phyloP scores from a whole-genome alignment of 805 yeast species.

The Pichia nanzhaoensis region DNA sequence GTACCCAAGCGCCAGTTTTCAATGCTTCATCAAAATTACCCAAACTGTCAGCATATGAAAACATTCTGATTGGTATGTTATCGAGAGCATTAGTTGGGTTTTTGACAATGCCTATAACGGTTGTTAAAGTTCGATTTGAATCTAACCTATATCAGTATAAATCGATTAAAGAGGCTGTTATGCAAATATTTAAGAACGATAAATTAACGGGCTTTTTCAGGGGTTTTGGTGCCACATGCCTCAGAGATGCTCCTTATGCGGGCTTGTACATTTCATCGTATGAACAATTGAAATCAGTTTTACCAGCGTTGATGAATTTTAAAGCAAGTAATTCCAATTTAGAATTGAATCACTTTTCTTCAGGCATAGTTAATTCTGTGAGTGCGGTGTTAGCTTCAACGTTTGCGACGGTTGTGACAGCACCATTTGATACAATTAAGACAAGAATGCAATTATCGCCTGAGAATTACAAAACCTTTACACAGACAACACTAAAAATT shows the following conservation, averaged over 20 bases:
- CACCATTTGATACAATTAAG: conserved; percentile 92
- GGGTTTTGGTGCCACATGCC: conserved; percentile 82
- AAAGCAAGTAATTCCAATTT: neutral
- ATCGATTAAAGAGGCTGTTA: conserved; percentile 55
- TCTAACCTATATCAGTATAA: conserved; percentile 67
- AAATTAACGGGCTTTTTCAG: conserved; percentile 69
- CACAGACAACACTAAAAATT: conserved; percentile 34
- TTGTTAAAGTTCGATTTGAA: conserved; percentile 83
- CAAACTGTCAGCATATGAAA: conserved; percentile 59
- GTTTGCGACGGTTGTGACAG: conserved; percentile 77
- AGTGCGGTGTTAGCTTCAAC: conserved; percentile 80
- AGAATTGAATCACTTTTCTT: conserved; percentile 19
- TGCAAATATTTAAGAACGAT: conserved; percentile 44
- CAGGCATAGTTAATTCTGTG: conserved; percentile 55
- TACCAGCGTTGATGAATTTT: conserved; percentile 38
- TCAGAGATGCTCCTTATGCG: conserved; percentile 94
- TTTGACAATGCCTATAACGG: conserved; percentile 90
- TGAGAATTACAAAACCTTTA: conserved; percentile 34
- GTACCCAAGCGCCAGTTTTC: conserved; percentile 8
- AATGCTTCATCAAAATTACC: conserved; percentile 48
- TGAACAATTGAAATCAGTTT: conserved; percentile 58
- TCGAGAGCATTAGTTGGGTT: conserved; percentile 80
- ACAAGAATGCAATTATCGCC: conserved; percentile 82
- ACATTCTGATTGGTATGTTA: conserved; percentile 67
- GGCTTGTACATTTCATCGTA: conserved; percentile 85